Base-by-base conservation (phyloP, 73 alveolate species). In the Effrenium voratum region DNA sequence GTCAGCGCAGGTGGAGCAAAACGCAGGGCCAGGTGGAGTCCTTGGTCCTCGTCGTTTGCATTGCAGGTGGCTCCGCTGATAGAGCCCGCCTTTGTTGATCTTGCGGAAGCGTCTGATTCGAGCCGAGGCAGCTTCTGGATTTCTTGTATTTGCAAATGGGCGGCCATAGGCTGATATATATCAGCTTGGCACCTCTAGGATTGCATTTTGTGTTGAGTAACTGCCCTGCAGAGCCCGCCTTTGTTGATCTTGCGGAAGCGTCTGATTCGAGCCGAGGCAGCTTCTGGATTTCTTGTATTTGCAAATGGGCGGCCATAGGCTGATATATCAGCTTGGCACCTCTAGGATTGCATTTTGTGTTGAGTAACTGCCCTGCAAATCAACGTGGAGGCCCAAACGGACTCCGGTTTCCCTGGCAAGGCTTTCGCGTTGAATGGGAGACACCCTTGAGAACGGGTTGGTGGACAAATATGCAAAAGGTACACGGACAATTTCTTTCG, bases 1-100 rank as follows among this genome's bases (percentile, higher is more conserved):
- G n/a, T n/a, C n/a, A n/a, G n/a, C n/a, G n/a, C n/a, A n/a, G n/a
- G n/a, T n/a, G n/a, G n/a, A n/a, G n/a, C n/a, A n/a, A n/a, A n/a
- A n/a, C n/a, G n/a, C n/a, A n/a, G n/a, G 38, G 82, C 82, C 82
- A 72, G 38, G 26, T 72, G 47, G 82, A 72, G 26, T 72, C 82
- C 34, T 13, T 72, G 49, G 49, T 72, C 32, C 46, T 72, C n/a
- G 38, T 5, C 82, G 16, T 32, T 0, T 22, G n/a, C 49, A 72
- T 32, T 32, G 26, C 82, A 72, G 82, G 82, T 32, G 47, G 82
- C 40, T 34, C n/a, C 38, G 75, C 40, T 24, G 3, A 8, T 4
- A 15, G 38, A 22, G 75, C 28, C 40, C 28, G 15, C 75, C 15
- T 22, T 8, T 60, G 40, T 3, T 60, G 36, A 22, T 36, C 26